Base-by-base conservation (phyloP, 768 basidiomycete genomes). In the Mycena metata region DNA sequence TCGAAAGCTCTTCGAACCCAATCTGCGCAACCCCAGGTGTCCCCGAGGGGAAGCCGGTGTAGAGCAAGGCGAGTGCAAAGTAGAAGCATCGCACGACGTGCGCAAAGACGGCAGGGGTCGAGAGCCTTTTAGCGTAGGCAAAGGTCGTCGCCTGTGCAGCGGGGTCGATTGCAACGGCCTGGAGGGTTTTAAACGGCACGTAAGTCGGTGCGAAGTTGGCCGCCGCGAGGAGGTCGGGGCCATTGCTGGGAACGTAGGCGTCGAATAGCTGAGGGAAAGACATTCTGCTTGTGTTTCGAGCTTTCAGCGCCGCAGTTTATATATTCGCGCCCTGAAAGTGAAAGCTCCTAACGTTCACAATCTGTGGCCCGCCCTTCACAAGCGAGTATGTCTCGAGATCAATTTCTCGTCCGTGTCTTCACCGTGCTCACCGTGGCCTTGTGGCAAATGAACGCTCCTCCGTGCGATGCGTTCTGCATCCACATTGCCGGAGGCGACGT, bases 11-110 rank as follows among this genome's bases (percentile, higher is more conserved):
- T 13, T 30, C 19, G 26, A 36, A 30, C 51, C 23, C 51, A n/a
- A 54, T 54, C 23, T 54, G 51, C 24, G 51, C 23, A 12, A 54
- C 51, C 13, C 51, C 51, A 16, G 51, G 51, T 26, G 51, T 46
- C n/a, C 45, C 17, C 12, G 45, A 21, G 45, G 45, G 45, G n/a
- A 54, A 54, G 23, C 51, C 51, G 23, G 30, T 54, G 51, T 54
- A 54, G n/a, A 46, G 45, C 17, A 46, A 21, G 10, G 45, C 45
- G 16, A 46, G 45, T 6, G 45, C 45, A 10, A 46, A 46, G 17
- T 46, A 46, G 45, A 46, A 46, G 45, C 19, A n/a, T 5, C 45
- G 45, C 10, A 46, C 8, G 19, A 46, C 45, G 45, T 46, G 45
- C 19, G 23, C n/a, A 21, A 46, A n/a, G 0, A n/a, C 19, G 17